These are phyloP conservation scores for Dendrobium officinale DNA, from an alignment of 106 monocot species.

Conservation along the genomic window DNA sequence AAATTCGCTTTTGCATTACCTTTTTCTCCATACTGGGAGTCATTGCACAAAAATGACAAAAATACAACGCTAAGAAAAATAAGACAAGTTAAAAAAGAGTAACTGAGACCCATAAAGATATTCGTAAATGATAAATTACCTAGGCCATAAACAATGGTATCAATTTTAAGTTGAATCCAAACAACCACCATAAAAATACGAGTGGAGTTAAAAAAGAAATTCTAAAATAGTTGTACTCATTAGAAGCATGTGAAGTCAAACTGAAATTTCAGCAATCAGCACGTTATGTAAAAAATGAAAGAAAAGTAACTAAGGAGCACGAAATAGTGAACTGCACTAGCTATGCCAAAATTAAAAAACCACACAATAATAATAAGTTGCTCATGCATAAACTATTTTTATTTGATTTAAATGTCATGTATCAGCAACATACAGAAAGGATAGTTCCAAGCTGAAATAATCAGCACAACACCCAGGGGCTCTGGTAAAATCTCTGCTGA, in stretches of 20 bases:
- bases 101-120: neutral
- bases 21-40: too few species aligned
- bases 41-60: neutral
- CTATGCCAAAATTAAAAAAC: too few species aligned
- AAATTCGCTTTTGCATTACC: too few species aligned
- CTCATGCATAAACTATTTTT: neutral
- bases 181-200: too few species aligned
- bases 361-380: neutral
- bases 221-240: neutral
- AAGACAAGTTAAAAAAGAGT: neutral
- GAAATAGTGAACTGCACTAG: neutral
- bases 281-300: neutral
- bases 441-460: constrained; percentile 96
- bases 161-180: neutral
- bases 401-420: neutral
- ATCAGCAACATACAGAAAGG: constrained; percentile 60
- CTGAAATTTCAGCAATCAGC: neutral
- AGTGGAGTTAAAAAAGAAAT: neutral
- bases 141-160: neutral
- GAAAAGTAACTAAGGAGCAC: neutral
- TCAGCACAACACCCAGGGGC: constrained; percentile 75
- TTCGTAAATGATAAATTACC: neutral
- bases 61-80: neutral
- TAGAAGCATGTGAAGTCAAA: neutral
- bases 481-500: constrained; percentile 69